Base-by-base conservation (phyloP, 202 grass and related monocot genomes). In the Schoenoplectus tabernaemontani region DNA sequence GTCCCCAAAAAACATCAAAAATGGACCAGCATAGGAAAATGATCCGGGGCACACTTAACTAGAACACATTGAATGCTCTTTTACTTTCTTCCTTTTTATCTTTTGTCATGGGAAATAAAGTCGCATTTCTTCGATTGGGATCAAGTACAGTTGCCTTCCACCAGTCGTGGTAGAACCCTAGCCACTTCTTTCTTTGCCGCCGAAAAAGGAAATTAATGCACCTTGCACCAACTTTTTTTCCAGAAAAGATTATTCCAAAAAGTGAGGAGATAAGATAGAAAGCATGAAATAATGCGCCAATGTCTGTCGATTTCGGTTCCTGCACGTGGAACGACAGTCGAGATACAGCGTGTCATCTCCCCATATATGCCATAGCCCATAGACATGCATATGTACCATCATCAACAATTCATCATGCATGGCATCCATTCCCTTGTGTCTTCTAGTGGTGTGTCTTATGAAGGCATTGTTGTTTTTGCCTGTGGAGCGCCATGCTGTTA, bases 211-310 rank as follows among this genome's bases (percentile, higher is more conserved):
- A 77, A 58, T 67, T 41, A 77, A 77, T 59, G 74, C 74, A 77
- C n/a, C 30, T n/a, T 57, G 74, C 74, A 58, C 30, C 32, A 58
- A 57, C 54, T 46, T 37, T 75, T 51, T 51, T 74, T 8, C 61
- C 48, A 13, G 44, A 54, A 75, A 53, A 75, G 43, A 56, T 77
- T 77, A 77, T 77, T 77, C 74, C 74, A 58, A 77, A 77, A 77
- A 58, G 74, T 58, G 47, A 77, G 48, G 74, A 59, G 74, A 77
- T 77, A 59, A 77, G 74, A 77, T 77, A 77, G 70, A 75, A 57
- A 77, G 74, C 50, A 77, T 57, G 24, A 56, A 77, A 77, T 77
- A 77, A 77, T 77, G 12, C 74, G 54, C 36, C 17, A 22, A 66
- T 67, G 36, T 42, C 64, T 42, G 64, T 41, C 8, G 3, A 64